Percentiles rank a stretch among this genome's conserved stretches.
phyloP scores from a whole-genome alignment of 768 basidiomycete species.

The Dioszegia hungarica region DNA sequence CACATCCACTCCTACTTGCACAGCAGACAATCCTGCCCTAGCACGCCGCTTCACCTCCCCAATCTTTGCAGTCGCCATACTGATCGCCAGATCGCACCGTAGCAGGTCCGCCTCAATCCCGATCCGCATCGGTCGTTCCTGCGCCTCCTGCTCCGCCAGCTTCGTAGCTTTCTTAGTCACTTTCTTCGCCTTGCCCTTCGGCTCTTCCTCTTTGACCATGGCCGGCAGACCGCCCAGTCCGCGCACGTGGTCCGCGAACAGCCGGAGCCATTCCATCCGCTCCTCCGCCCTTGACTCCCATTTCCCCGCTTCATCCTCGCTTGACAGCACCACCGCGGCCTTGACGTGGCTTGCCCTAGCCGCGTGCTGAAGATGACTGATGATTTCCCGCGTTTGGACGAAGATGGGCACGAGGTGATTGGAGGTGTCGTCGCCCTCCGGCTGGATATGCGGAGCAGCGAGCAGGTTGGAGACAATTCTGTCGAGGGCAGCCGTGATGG shows the following conservation, averaged over 20 bases:
- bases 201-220: background rate
- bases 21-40: background rate
- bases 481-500: background rate
- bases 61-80: conserved; percentile 26
- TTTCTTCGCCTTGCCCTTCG: background rate
- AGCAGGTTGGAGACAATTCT: conserved; percentile 12
- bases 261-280: conserved; percentile 5
- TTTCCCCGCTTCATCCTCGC: background rate
- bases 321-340: background rate
- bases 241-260: conserved; percentile 4
- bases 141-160: conserved; percentile 10
- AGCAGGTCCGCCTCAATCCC: conserved; percentile 23
- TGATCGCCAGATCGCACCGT: conserved; percentile 21
- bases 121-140: conserved; percentile 13
- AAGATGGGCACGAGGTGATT: conserved; percentile 13
- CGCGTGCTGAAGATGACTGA: conserved; percentile 10
- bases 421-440: background rate
- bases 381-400: conserved; percentile 7
- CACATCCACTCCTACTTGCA: background rate
- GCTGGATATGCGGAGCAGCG: conserved; percentile 1
- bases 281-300: background rate
- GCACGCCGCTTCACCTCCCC: conserved; percentile 20
- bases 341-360: conserved; percentile 9
- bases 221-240: background rate
- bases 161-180: conserved; percentile 3